Base-by-base conservation (phyloP, 257 asterid species). In the Vinca minor region DNA sequence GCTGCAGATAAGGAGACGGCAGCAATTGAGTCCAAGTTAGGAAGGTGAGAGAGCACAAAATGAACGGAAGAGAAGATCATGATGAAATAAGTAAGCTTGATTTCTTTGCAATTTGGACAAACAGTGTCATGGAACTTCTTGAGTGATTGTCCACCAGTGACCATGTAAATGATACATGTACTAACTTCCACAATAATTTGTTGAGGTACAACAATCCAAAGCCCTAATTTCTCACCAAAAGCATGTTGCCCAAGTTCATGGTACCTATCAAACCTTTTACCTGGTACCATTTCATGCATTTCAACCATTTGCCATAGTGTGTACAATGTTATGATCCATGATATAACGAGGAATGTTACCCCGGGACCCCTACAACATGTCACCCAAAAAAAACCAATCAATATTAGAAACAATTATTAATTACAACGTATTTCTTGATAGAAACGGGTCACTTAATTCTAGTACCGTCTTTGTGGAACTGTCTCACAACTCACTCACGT, bases 251-350 rank as follows among this genome's bases (percentile, higher is more conserved):
- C 97, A 4, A 89, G 66, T 44, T 90, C 95, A 17, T 85, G 91
- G 68, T 90, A 87, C 71, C 97, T 63, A 49, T 87, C 92, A 36
- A 85, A 84, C 64, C 97, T 74, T 73, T 83, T 90, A 0, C 92
- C 94, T 0, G 90, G 88, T 1, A 85, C 81, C 77, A 76, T 78
- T 45, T 90, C 97, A 31, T 87, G 95, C 92, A 90, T 80, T 62
- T 90, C 88, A 4, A 90, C 95, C 97, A 87, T 87, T 67, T 90
- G 96, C 88, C 95, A 88, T 0, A 88, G 58, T 0, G 95, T 88
- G 86, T 80, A 88, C 7, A 85, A 60, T 0, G 96, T 82, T 54
- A 88, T 71, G 46, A 66, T 17, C 94, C 91, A 86, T 44, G 95
- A 88, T 1, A 84, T 38, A 4, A 72, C 1, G 75, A 88, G n/a